Conservation (phyloP, 1,284 basidiomycete species). For the Leccinum subrobustum region DNA sequence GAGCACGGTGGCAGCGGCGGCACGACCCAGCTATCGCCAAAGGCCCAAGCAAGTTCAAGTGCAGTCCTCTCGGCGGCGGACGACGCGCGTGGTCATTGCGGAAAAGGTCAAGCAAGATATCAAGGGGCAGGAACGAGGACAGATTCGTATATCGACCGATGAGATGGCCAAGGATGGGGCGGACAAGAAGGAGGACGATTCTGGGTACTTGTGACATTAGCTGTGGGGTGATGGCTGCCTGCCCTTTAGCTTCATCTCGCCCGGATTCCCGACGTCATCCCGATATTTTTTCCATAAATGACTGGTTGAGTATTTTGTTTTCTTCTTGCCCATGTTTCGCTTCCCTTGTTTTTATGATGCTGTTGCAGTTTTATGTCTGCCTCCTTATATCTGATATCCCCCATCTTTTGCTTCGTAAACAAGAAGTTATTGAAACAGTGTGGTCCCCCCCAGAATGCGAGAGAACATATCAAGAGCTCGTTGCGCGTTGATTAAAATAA, state of each 20-base stretch:
- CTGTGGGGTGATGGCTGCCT: neutral
- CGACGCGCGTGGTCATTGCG: slow-evolving; percentile 40
- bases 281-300: neutral
- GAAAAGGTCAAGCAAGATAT: slow-evolving; percentile 39
- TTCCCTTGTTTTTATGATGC: slow-evolving; percentile 1
- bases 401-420: neutral
- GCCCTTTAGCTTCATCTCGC: neutral
- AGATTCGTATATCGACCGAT: slow-evolving; percentile 23
- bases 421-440: neutral
- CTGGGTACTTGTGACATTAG: slow-evolving; percentile 28
- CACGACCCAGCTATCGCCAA: slow-evolving; percentile 26
- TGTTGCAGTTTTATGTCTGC: neutral
- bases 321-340: neutral
- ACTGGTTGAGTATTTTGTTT: neutral
- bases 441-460: neutral
- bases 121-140: slow-evolving; percentile 20
- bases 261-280: neutral
- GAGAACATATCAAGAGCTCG: neutral
- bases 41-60: slow-evolving; percentile 65
- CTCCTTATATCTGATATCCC: neutral
- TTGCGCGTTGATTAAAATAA: no score
- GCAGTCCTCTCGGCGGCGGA: slow-evolving; percentile 52
- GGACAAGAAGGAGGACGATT: slow-evolving; percentile 27
- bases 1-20: neutral
- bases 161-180: slow-evolving; percentile 19